Percentiles rank a stretch among this genome's conserved stretches.
These are phyloP conservation scores for Antarctomyces pellizariae DNA, from an alignment of 495 filamentous ascomycete genomes.

Conservation along the genomic window DNA sequence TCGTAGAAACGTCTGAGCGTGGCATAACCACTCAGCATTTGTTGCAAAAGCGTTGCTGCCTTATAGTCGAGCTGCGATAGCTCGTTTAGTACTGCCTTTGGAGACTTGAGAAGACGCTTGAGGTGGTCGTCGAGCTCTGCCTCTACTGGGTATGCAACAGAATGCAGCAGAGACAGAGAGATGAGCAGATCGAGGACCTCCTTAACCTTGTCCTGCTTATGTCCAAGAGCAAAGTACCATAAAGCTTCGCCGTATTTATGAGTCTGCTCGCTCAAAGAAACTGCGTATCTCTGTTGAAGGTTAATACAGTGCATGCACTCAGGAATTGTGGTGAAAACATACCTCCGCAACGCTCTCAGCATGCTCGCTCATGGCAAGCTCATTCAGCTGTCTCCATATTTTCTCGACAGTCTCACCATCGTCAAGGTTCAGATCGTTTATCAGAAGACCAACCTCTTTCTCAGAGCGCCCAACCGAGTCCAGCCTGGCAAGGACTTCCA, in stretches of 20 bases:
- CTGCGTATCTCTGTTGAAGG: constrained; percentile 43
- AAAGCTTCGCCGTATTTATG: constrained; percentile 60
- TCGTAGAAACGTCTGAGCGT: constrained; percentile 74
- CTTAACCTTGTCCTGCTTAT: constrained; percentile 47
- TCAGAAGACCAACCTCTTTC: constrained; percentile 39
- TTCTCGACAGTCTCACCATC: constrained; percentile 47
- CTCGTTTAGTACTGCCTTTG: constrained; percentile 36
- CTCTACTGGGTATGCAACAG: constrained; percentile 46
- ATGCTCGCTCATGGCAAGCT: constrained; percentile 42
- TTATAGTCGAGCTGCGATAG: constrained; percentile 45
- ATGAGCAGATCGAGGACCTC: constrained; percentile 68
- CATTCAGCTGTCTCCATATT: constrained; percentile 43
- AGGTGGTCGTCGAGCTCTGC: constrained; percentile 46
- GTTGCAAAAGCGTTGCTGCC: constrained; percentile 56
- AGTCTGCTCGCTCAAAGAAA: constrained; percentile 36
- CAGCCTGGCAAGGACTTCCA: constrained; percentile 52
- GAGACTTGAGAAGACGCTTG: constrained; percentile 35
- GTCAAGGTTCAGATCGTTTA: constrained; percentile 37
- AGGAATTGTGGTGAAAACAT: constrained; percentile 13
- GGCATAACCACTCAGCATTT: constrained; percentile 74
- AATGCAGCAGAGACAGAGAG: constrained; percentile 64
- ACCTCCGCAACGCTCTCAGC: constrained; percentile 58
- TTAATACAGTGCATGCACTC: constrained; percentile 3
- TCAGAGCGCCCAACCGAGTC: constrained; percentile 38
- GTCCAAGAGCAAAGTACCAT: constrained; percentile 67